These are phyloP conservation scores for Cryptococcus wingfieldii DNA, from an alignment of 1,284 basidiomycete genomes.

Conservation along the genomic window DNA sequence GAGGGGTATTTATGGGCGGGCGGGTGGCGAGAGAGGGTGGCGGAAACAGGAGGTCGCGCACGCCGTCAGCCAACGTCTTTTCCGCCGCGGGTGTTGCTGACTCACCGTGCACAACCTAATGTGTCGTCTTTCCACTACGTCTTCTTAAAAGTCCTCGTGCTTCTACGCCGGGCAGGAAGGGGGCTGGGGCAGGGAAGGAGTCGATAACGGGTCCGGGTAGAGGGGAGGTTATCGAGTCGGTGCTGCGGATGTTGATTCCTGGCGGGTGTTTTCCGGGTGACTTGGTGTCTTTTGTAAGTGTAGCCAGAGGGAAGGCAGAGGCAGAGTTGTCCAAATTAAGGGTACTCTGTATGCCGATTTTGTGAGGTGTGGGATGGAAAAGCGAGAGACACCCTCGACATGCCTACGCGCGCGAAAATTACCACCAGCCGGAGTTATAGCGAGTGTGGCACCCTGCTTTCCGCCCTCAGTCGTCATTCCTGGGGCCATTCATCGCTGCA, in stretches of 20 bases:
- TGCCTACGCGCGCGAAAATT: no score
- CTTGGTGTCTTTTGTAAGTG: not conserved
- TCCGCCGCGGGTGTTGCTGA: not conserved
- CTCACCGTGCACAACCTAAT: not conserved
- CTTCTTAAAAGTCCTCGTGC: not conserved
- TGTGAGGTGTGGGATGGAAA: not conserved
- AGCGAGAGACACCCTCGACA: constrained; percentile 4
- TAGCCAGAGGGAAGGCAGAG: constrained; percentile 9
- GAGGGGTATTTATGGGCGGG: not conserved
- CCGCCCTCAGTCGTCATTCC: no score
- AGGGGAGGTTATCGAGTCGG: not conserved
- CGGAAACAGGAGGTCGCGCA: not conserved
- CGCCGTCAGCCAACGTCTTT: not conserved
- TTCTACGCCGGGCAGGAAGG: not conserved
- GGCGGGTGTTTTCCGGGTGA: not conserved
- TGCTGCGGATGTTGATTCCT: not conserved
- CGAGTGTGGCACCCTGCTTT: no score
- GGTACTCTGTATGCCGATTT: constrained; percentile 18
- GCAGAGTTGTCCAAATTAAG: constrained; percentile 3
- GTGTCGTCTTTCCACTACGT: not conserved
- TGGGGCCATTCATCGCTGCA: no score
- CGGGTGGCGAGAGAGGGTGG: not conserved
- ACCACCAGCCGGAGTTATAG: no score
- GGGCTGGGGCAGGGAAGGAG: not conserved
- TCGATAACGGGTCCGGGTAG: not conserved